A percentile compares a stretch with the other conserved stretches of the same genome.
Conservation (phyloP, 2,329 filamentous ascomycete genomes). For the Sporothrix mexicana region DNA sequence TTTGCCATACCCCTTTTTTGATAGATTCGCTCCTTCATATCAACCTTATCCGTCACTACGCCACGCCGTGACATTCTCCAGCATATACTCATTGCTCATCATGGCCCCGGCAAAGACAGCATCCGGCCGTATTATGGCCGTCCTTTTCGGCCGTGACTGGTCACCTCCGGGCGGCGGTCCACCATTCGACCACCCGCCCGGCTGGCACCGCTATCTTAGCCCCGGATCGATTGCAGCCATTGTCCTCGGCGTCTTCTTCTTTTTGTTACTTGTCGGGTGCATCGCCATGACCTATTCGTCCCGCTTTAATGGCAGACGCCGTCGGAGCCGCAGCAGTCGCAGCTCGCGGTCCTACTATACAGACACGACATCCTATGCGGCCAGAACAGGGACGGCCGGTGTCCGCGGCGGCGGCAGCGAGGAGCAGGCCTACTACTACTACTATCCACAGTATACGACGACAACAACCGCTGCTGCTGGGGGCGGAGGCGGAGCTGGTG, state of each 20-base stretch:
- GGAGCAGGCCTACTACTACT: constrained; percentile 23
- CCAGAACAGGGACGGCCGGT: not conserved
- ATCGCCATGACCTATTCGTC: constrained; percentile 25
- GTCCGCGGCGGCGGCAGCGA: not conserved
- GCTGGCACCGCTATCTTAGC: constrained; percentile 19
- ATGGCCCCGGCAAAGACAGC: constrained; percentile 2
- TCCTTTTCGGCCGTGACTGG: constrained; percentile 7
- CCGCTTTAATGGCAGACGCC: not conserved
- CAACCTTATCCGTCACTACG: not conserved
- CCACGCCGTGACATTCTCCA: not conserved
- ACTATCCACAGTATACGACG: constrained; percentile 4
- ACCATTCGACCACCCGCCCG: not conserved
- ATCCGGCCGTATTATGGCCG: not conserved
- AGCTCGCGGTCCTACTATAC: constrained; percentile 5
- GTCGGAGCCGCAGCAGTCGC: constrained; percentile 11
- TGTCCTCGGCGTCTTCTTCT: constrained; percentile 22
- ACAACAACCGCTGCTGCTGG: not conserved
- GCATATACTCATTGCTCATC: not conserved
- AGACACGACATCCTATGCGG: constrained; percentile 6
- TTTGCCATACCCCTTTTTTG: not conserved
- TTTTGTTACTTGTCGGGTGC: constrained; percentile 18
- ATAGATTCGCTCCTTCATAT: not conserved
- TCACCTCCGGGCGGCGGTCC: not conserved
- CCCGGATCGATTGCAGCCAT: constrained; percentile 26
- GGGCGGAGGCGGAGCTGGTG: not conserved